Evolutionary conservation across 257 asterid species (phyloP).

Genomic region (Osmanthus fragrans): DNA sequence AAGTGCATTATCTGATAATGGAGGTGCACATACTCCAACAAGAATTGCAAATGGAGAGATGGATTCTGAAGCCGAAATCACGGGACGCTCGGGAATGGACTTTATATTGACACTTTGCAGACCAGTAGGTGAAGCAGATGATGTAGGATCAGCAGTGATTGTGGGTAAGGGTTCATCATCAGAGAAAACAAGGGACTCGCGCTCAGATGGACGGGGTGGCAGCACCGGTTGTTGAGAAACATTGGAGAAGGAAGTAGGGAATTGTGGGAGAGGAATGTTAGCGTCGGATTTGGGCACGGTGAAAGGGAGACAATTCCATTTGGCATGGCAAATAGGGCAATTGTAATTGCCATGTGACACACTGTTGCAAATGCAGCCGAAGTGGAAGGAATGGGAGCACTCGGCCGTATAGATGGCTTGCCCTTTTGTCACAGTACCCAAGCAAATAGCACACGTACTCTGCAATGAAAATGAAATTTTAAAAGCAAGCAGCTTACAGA

Average conservation of each 20-base stretch:
- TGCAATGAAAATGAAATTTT: neutral
- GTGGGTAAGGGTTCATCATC: conserved; percentile 26
- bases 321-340: conserved; percentile 27
- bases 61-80: conserved; percentile 32
- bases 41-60: conserved; percentile 27
- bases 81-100: conserved; percentile 28
- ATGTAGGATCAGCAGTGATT: neutral
- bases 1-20: conserved; percentile 6
- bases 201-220: conserved; percentile 7
- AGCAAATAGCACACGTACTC: conserved; percentile 26
- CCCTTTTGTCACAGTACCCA: conserved; percentile 15
- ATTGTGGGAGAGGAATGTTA: neutral
- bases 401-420: conserved; percentile 27
- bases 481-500: neutral
- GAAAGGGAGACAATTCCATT: conserved; percentile 24
- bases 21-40: conserved; percentile 23
- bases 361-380: conserved; percentile 18
- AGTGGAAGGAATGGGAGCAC: conserved; percentile 27
- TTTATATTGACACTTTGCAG: conserved; percentile 17
- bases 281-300: neutral
- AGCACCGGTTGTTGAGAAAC: conserved; percentile 7
- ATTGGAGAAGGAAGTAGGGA: neutral
- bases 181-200: conserved; percentile 10
- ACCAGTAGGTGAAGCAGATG: conserved; percentile 4
- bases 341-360: conserved; percentile 14